Evolutionary conservation across 2,329 filamentous ascomycete species (phyloP).

Genomic region (Cytospora mali): DNA sequence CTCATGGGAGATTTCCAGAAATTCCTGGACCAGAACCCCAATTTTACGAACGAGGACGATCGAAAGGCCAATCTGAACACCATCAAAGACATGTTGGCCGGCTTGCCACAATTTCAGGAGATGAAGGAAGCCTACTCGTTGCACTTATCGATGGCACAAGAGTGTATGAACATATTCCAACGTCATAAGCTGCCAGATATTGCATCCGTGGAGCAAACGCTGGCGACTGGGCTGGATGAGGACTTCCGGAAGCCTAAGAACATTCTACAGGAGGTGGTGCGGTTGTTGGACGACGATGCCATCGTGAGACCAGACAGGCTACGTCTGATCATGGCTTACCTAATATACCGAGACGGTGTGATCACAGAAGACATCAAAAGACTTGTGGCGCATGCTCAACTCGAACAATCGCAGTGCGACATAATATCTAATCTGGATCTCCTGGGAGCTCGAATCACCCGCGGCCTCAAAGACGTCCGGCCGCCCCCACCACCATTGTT

Average conservation of each 20-base stretch:
- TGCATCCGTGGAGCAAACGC: constrained; percentile 83
- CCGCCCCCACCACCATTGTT: constrained; percentile 70
- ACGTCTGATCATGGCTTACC: constrained; percentile 81
- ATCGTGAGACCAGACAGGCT: constrained; percentile 74
- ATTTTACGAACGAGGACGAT: constrained; percentile 74
- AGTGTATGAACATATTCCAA: constrained; percentile 94
- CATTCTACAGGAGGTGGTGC: constrained; percentile 79
- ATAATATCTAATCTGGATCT: constrained; percentile 78
- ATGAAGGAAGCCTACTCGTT: constrained; percentile 94
- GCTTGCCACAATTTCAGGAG: constrained; percentile 90
- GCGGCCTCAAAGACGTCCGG: constrained; percentile 73
- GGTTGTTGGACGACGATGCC: constrained; percentile 82
- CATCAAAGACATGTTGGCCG: constrained; percentile 96
- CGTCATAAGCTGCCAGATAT: constrained; percentile 82
- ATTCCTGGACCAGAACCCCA: constrained; percentile 87
- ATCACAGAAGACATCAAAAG: constrained; percentile 82
- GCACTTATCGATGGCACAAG: constrained; percentile 94
- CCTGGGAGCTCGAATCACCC: constrained; percentile 74
- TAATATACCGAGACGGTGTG: constrained; percentile 84
- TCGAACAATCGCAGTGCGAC: constrained; percentile 71
- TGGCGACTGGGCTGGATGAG: constrained; percentile 91
- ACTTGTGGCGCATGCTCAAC: constrained; percentile 77
- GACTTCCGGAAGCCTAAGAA: constrained; percentile 91
- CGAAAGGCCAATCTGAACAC: constrained; percentile 79
- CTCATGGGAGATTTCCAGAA: constrained; percentile 90